Percentiles rank a stretch among this genome's conserved stretches.
phyloP scores from a whole-genome alignment of 129 eudicot species.

The Arctium lappa region DNA sequence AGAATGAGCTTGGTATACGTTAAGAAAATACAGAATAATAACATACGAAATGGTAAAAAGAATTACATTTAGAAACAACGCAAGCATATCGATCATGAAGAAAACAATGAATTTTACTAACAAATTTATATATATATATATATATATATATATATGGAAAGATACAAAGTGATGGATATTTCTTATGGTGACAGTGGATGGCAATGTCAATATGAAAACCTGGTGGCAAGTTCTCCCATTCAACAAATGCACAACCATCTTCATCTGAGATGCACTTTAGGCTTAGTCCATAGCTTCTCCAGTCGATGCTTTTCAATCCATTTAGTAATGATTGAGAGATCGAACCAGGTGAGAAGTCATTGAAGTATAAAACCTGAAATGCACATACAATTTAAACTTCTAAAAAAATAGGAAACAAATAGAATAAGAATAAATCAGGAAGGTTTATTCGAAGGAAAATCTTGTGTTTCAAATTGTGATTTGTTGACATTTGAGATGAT shows the following conservation, averaged over 20 bases:
- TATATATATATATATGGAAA: background rate
- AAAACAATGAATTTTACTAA: background rate
- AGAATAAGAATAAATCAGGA: background rate
- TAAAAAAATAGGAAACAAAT: background rate
- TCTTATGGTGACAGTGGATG: constrained; percentile 58
- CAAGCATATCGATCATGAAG: background rate
- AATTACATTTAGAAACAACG: background rate
- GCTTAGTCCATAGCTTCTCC: constrained; percentile 71
- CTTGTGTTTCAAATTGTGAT: background rate
- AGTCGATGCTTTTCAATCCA: constrained; percentile 61
- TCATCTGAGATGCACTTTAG: constrained; percentile 44
- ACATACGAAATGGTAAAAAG: background rate
- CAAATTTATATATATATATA: background rate
- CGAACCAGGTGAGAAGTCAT: constrained; percentile 58
- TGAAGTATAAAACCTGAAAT: constrained; percentile 76
- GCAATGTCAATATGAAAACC: constrained; percentile 60
- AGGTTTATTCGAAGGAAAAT: background rate
- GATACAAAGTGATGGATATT: constrained; percentile 52
- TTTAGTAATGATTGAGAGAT: constrained; percentile 50
- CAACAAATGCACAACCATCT: constrained; percentile 52
- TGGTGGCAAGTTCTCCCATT: constrained; percentile 85
- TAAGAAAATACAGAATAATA: constrained; percentile 40
- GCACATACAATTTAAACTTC: constrained; percentile 7
- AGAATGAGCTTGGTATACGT: constrained; percentile 42
- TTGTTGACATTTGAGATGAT: background rate